Percentiles rank a stretch among this genome's conserved stretches.
Conservation (phyloP, 2,329 filamentous ascomycete species). For the Daldinia eschscholtzii region DNA sequence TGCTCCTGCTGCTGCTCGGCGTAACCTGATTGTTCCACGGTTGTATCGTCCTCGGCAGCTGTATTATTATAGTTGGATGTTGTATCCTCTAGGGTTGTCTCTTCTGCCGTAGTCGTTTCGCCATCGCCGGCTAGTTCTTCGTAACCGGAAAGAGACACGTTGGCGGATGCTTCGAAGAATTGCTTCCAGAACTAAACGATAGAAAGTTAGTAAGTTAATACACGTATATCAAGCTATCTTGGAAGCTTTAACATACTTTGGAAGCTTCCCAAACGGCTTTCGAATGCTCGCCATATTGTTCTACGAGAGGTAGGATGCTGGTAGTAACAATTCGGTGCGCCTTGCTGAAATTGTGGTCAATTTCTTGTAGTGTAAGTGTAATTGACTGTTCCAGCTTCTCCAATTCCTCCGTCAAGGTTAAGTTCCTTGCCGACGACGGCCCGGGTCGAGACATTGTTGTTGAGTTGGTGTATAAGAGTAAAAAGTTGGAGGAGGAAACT, state of each 20-base stretch:
- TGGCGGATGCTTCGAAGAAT: conserved; percentile 98
- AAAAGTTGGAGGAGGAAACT: conserved; percentile 12
- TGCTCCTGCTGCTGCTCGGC: conserved; percentile 50
- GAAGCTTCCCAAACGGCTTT: conserved; percentile 96
- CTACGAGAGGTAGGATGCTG: conserved; percentile 91
- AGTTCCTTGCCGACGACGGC: conserved; percentile 62
- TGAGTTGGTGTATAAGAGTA: conserved; percentile 14
- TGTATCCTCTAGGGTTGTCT: conserved; percentile 68
- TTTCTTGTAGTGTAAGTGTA: conserved; percentile 96
- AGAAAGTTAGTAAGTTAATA: conserved; percentile 25
- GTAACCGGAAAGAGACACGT: conserved; percentile 95
- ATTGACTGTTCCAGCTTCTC: conserved; percentile 97
- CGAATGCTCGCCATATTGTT: conserved; percentile 95
- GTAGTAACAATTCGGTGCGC: conserved; percentile 96
- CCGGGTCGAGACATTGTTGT: conserved; percentile 63
- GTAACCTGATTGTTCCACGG: conserved; percentile 54
- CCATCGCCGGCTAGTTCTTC: conserved; percentile 82
- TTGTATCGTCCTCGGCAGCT: conserved; percentile 54
- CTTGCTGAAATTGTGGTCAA: conserved; percentile 97
- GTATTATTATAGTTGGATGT: conserved; percentile 55
- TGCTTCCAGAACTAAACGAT: conserved; percentile 92
- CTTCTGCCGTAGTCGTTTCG: conserved; percentile 64
- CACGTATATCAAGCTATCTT: conserved; percentile 1
- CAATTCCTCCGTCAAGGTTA: conserved; percentile 93
- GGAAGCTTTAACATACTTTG: conserved; percentile 68